Evolutionary conservation across 768 basidiomycete species (phyloP), one percentile per base, ranked within the genome.

Genomic region (Flagelloscypha sp.): DNA sequence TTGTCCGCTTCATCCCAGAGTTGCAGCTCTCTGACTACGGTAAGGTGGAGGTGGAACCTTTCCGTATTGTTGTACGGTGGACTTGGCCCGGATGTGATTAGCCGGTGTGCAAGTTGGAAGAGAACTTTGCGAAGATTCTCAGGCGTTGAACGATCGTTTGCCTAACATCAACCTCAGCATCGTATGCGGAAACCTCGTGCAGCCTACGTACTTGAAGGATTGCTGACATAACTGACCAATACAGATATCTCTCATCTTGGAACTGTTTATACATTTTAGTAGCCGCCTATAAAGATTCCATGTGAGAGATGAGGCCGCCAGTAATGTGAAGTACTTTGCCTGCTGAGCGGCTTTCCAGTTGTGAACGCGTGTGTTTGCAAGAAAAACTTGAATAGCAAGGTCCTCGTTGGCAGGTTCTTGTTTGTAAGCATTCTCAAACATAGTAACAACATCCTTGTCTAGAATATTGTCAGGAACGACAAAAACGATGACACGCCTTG

Each of bases 311-410:
- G n/a, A n/a, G n/a, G n/a, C n/a, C n/a, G n/a, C n/a, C n/a, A n/a
- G 23, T 41, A 20, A 20, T 9, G n/a, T 7, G 7, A 6, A 28
- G 10, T n/a, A 44, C 53, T 37, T n/a, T 47, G 84, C 85, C 65
- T 81, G 79, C 54, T 90, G 88, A 16, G 84, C 85, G 29, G 78
- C 72, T 55, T 88, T 90, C 88, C 88, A 90, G 45, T 84, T 78
- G 11, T 70, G 71, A 21, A 80, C 74, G 41, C 84, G 75, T 22
- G 82, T 74, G 49, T 88, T 84, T 13, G 87, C 85, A 52, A 87
- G 84, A 63, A 90, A 90, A 0, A 83, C 79, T 53, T 90, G 86
- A 16, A 72, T 70, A 15, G 80, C 87, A 7, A 88, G 74, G 42
- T 90, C 87, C 52, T 90, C 88, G 49, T 86, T 88, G 4, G 57